phyloP scores from a whole-genome alignment of 2,329 filamentous ascomycete species.

The Pseudopyricularia cyperi region DNA sequence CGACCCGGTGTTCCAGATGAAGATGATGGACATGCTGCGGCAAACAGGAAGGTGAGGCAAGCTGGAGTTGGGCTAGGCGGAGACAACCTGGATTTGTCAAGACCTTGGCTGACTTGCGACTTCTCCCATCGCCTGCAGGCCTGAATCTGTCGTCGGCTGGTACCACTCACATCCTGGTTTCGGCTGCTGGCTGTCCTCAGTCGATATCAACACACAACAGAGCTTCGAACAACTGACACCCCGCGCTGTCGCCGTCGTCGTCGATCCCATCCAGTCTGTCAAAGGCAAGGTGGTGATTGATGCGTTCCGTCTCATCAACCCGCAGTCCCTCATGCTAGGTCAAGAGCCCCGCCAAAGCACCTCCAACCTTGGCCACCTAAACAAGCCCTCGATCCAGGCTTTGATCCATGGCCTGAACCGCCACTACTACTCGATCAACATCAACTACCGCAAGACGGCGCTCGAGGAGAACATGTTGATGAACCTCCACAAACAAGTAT shows the following conservation, averaged over 20 bases:
- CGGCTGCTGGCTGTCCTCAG: slow-evolving; percentile 96
- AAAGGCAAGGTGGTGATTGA: slow-evolving; percentile 99
- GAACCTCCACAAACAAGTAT: slow-evolving; percentile 99
- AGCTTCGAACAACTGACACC: slow-evolving; percentile 99
- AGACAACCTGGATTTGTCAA: too few species aligned
- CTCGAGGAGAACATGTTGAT: slow-evolving; percentile 99
- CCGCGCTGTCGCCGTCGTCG: slow-evolving; percentile 91
- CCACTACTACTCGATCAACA: slow-evolving; percentile 98
- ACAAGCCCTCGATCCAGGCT: slow-evolving; percentile 99
- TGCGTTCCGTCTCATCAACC: slow-evolving; percentile 96
- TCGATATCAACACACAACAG: slow-evolving; percentile 99
- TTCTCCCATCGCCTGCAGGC: slow-evolving; percentile 37
- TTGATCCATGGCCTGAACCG: slow-evolving; percentile 96
- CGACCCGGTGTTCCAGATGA: slow-evolving; percentile 96
- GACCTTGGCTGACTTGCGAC: background rate
- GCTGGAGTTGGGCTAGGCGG: background rate
- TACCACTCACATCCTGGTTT: slow-evolving; percentile 99
- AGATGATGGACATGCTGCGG: slow-evolving; percentile 99
- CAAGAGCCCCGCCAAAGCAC: slow-evolving; percentile 97
- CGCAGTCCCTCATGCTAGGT: slow-evolving; percentile 92
- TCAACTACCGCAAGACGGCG: slow-evolving; percentile 95
- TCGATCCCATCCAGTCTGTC: slow-evolving; percentile 97
- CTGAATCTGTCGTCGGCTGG: slow-evolving; percentile 96
- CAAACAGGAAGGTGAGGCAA: slow-evolving; percentile 80
- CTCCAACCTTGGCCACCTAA: slow-evolving; percentile 92